Evolutionary conservation across 2,329 filamentous ascomycete species (phyloP).

Genomic region (Talaromyces sp.): DNA sequence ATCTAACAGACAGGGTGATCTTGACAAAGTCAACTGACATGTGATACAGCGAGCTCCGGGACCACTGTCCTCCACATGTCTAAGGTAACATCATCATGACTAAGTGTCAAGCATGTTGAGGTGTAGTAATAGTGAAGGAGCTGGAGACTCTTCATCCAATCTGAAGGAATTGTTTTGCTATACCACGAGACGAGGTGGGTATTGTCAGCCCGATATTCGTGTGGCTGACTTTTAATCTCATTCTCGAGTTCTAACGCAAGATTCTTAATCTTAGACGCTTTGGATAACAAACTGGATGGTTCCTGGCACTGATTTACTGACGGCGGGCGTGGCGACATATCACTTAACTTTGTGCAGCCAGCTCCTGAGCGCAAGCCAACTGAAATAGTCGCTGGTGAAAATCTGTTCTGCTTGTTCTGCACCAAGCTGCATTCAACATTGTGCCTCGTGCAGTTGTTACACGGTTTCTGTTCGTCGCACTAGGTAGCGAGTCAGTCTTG

Average conservation of each 20-base stretch:
- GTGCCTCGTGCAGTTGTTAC: neutral
- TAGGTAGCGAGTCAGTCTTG: neutral
- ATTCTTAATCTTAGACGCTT: neutral
- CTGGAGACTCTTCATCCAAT: neutral
- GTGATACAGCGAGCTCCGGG: neutral
- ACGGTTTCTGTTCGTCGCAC: neutral
- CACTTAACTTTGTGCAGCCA: neutral
- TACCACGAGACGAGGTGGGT: neutral
- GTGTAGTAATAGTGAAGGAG: neutral
- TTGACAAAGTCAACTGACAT: neutral
- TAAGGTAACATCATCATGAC: neutral
- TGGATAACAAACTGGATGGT: neutral
- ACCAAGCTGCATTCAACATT: neutral
- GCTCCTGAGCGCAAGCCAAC: neutral
- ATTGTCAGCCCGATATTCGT: neutral
- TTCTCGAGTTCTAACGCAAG: neutral
- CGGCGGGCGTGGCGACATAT: neutral
- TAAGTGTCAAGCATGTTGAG: neutral
- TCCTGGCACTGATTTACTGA: too few species aligned
- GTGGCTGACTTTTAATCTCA: neutral
- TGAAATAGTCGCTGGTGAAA: neutral
- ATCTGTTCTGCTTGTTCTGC: neutral
- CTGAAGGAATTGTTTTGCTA: neutral
- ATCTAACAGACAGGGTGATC: neutral
- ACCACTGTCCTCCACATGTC: neutral